These are phyloP conservation scores for Aspergillus texensis DNA, from an alignment of 2,329 filamentous ascomycete species.

Conservation along the genomic window DNA sequence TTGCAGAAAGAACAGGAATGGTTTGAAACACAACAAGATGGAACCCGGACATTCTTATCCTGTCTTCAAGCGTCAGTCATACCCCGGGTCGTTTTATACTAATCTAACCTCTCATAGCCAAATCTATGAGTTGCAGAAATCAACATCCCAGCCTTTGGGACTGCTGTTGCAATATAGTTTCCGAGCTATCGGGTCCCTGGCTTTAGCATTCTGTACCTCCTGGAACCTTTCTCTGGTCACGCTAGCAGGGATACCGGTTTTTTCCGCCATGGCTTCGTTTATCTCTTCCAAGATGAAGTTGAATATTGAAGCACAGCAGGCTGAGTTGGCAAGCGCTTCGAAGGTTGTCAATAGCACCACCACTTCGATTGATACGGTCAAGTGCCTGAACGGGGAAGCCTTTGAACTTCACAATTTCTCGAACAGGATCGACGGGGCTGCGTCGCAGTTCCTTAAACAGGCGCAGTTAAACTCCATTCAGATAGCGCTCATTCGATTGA, in stretches of 20 bases:
- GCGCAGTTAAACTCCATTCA: constrained; percentile 71
- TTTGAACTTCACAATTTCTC: constrained; percentile 70
- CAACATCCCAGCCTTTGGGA: constrained; percentile 78
- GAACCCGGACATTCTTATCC: constrained; percentile 70
- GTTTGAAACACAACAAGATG: constrained; percentile 76
- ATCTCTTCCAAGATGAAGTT: constrained; percentile 64
- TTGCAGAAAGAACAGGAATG: constrained; percentile 75
- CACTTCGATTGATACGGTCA: constrained; percentile 78
- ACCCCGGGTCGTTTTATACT: not conserved
- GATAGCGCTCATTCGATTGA: constrained; percentile 71
- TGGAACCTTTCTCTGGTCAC: constrained; percentile 85
- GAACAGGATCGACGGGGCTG: constrained; percentile 59
- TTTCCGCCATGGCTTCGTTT: constrained; percentile 61
- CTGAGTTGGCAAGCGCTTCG: constrained; percentile 68
- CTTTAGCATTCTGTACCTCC: constrained; percentile 74
- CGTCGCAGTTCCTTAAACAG: constrained; percentile 66
- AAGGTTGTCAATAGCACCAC: constrained; percentile 72
- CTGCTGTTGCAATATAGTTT: constrained; percentile 66
- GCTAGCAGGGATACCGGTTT: constrained; percentile 71
- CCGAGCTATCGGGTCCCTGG: constrained; percentile 67
- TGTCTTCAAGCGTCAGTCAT: constrained; percentile 70
- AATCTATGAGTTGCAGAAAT: constrained; percentile 77
- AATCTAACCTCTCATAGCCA: constrained; percentile 57
- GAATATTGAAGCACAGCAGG: constrained; percentile 70
- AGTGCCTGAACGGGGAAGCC: constrained; percentile 76